Conservation (phyloP, 257 asterid genomes). For the Verbascum thapsus region DNA sequence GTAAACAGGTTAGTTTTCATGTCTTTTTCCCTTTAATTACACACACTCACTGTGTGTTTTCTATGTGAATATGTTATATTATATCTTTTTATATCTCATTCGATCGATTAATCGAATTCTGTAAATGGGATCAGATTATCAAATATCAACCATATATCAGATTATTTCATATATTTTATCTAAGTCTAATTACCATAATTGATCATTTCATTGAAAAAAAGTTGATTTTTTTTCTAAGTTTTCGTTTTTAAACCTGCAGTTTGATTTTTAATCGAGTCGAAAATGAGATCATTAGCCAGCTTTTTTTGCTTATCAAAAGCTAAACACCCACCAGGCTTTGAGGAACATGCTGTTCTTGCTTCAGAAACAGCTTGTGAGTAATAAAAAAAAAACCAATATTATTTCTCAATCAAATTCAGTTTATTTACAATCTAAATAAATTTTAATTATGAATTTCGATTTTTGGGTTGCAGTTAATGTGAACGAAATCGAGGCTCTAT, state of each 20-base stretch:
- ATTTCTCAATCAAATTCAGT: background rate
- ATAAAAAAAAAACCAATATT: background rate
- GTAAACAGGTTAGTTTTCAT: conserved; percentile 35
- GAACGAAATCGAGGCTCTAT: conserved; percentile 88
- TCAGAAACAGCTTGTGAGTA: conserved; percentile 79
- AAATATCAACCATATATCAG: background rate
- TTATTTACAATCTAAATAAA: background rate
- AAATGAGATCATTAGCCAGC: conserved; percentile 44
- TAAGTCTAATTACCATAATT: no score
- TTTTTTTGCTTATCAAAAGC: conserved; percentile 55
- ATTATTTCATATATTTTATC: no score
- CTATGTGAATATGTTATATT: background rate
- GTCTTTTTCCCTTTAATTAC: conserved; percentile 1
- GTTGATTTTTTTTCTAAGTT: no score
- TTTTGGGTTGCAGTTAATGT: conserved; percentile 60
- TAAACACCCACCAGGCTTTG: conserved; percentile 36
- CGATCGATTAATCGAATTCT: no score
- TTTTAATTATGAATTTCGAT: conserved; percentile 21
- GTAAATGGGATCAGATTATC: background rate
- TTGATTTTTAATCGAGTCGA: conserved; percentile 17
- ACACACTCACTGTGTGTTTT: background rate
- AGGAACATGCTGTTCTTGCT: conserved; percentile 54
- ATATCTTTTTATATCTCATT: background rate
- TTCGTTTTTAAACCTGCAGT: conserved; percentile 28
- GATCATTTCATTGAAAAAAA: no score